Conservation (phyloP, 2,329 filamentous ascomycete species). For the Coniosporium tulheliwenetii region DNA sequence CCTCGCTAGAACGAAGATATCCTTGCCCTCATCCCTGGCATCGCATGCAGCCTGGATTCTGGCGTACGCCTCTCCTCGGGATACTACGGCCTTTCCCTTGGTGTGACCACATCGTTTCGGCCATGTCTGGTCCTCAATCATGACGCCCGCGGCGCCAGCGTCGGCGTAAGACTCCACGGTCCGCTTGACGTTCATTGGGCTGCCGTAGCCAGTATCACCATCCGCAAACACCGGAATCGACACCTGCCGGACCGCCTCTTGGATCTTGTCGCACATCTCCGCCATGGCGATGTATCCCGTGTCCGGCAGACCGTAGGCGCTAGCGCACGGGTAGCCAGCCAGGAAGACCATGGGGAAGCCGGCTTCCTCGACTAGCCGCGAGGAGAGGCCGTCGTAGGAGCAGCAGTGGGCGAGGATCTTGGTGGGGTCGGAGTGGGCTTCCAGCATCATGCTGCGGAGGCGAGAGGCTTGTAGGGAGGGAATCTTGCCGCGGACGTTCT, state of each 20-base stretch:
- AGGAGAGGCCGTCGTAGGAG: conserved; percentile 13
- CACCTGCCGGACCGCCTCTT: conserved; percentile 15
- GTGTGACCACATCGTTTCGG: conserved; percentile 33
- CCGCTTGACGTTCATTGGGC: conserved; percentile 30
- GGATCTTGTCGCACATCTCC: conserved; percentile 30
- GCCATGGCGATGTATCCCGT: conserved; percentile 34
- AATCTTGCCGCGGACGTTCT: conserved; percentile 20
- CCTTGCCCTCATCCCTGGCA: conserved; percentile 27
- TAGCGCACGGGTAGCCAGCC: conserved; percentile 26
- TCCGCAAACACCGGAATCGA: conserved; percentile 27
- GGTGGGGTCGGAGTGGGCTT: conserved; percentile 22
- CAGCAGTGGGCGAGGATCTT: conserved; percentile 30
- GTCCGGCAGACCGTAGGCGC: conserved; percentile 26
- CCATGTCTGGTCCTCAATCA: conserved; percentile 35
- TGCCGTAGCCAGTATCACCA: conserved; percentile 33
- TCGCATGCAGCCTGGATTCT: conserved; percentile 30
- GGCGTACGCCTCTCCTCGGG: conserved; percentile 28
- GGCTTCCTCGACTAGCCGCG: conserved; percentile 28
- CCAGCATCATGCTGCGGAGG: conserved; percentile 19
- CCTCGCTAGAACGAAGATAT: conserved; percentile 31
- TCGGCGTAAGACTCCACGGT: conserved; percentile 28
- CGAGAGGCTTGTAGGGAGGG: conserved; percentile 24
- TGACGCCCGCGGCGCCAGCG: conserved; percentile 21
- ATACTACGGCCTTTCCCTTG: conserved; percentile 30
- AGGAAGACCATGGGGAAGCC: conserved; percentile 31